Conservation (phyloP, 2,329 filamentous ascomycete species). For the Neopestalotiopsis rosae region DNA sequence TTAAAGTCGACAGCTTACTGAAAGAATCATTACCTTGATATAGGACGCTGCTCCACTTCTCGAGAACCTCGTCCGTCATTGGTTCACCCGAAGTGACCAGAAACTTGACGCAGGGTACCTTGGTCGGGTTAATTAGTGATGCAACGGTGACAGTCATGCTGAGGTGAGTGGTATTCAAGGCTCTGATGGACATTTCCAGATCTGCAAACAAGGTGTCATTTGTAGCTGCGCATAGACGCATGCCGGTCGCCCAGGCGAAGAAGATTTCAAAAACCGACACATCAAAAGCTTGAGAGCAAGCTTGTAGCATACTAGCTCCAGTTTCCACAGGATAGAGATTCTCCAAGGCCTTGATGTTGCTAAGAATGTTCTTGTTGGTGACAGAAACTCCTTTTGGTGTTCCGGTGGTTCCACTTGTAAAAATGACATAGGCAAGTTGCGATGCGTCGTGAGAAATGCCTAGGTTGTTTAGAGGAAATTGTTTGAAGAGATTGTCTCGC, state of each 20-base stretch:
- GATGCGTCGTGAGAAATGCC: slow-evolving; percentile 45
- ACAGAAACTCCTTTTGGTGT: slow-evolving; percentile 80
- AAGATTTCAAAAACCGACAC: slow-evolving; percentile 92
- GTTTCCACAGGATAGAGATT: slow-evolving; percentile 65
- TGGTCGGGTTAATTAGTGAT: slow-evolving; percentile 70
- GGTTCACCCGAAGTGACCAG: slow-evolving; percentile 84
- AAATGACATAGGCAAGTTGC: slow-evolving; percentile 76
- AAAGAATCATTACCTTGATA: slow-evolving; percentile 65
- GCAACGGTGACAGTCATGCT: slow-evolving; percentile 88
- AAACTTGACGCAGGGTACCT: slow-evolving; percentile 74
- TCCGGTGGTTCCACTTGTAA: slow-evolving; percentile 84
- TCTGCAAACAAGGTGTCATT: slow-evolving; percentile 79
- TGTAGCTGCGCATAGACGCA: slow-evolving; percentile 76
- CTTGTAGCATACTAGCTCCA: slow-evolving; percentile 72
- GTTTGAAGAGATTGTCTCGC: slow-evolving; percentile 30
- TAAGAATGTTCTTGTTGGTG: slow-evolving; percentile 76
- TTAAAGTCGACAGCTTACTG: neutral
- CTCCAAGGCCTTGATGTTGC: slow-evolving; percentile 73
- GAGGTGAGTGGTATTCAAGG: slow-evolving; percentile 74
- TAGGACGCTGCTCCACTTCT: slow-evolving; percentile 71
- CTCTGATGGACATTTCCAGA: slow-evolving; percentile 69
- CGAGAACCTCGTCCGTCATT: slow-evolving; percentile 73
- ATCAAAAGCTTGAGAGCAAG: slow-evolving; percentile 85
- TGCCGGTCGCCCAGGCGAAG: slow-evolving; percentile 79
- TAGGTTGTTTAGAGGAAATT: slow-evolving; percentile 43